Conservation (phyloP, 2,329 filamentous ascomycete species). For the Colletotrichum tamarilloi region DNA sequence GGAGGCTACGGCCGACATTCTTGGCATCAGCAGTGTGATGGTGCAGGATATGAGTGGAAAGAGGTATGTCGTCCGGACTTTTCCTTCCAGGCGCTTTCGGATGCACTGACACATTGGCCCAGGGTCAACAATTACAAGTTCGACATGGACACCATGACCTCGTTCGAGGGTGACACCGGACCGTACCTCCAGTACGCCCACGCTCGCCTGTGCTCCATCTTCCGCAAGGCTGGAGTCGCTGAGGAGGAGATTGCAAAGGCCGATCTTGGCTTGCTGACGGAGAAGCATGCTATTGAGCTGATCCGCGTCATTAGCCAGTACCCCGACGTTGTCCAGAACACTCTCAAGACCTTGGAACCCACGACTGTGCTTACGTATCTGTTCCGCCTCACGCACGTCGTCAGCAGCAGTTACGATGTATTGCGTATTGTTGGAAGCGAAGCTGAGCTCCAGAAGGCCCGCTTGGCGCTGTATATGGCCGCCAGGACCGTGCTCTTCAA, state of each 20-base stretch:
- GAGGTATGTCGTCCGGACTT: constrained; percentile 63
- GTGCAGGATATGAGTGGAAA: constrained; percentile 98
- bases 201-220: constrained; percentile 75
- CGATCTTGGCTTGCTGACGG: constrained; percentile 75
- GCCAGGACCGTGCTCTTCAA: constrained; percentile 82
- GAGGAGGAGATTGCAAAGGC: constrained; percentile 70
- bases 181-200: constrained; percentile 89
- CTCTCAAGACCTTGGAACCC: constrained; percentile 85
- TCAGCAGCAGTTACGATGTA: constrained; percentile 85
- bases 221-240: constrained; percentile 64
- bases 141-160: constrained; percentile 64
- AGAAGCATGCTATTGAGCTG: constrained; percentile 78
- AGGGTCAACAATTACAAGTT: constrained; percentile 77
- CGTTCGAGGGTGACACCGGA: constrained; percentile 82
- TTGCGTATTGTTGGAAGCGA: constrained; percentile 86
- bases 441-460: constrained; percentile 74
- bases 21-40: constrained; percentile 96
- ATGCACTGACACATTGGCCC: constrained; percentile 30
- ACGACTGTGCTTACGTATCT: constrained; percentile 69
- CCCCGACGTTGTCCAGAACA: constrained; percentile 87
- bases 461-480: constrained; percentile 82
- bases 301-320: constrained; percentile 83
- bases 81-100: constrained; percentile 31
- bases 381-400: constrained; percentile 86
- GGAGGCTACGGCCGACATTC: constrained; percentile 81